These are phyloP conservation scores for Cutaneotrichosporon spelunceum DNA, from an alignment of 1,284 basidiomycete species.

Conservation along the genomic window DNA sequence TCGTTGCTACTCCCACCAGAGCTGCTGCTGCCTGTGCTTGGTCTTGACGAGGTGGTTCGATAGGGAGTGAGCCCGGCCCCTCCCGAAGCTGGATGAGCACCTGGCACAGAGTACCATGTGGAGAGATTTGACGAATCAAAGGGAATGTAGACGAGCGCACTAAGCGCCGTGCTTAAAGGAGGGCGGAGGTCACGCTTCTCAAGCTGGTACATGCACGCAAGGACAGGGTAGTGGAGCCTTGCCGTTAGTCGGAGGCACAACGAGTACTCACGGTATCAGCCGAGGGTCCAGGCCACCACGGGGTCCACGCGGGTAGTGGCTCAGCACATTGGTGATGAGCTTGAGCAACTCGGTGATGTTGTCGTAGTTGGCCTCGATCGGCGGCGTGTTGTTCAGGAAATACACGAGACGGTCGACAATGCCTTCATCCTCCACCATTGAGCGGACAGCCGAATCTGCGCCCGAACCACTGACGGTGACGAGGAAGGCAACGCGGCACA, in stretches of 20 bases:
- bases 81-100: not conserved
- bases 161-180: conserved; percentile 40
- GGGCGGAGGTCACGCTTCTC: conserved; percentile 35
- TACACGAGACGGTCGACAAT: conserved; percentile 34
- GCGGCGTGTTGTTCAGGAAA: conserved; percentile 23
- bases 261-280: conserved; percentile 37
- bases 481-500: conserved; percentile 45
- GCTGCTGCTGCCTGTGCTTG: conserved; percentile 1
- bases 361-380: conserved; percentile 27
- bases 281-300: conserved; percentile 33
- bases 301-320: conserved; percentile 33
- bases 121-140: conserved; percentile 30
- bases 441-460: conserved; percentile 26
- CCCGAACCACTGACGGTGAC: conserved; percentile 36
- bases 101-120: conserved; percentile 31
- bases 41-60: not conserved
- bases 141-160: conserved; percentile 43
- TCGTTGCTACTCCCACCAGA: too few relatives aligned
- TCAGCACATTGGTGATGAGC: conserved; percentile 42
- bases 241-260: not conserved
- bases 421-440: conserved; percentile 39
- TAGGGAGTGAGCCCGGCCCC: not conserved
- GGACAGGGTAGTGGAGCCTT: conserved; percentile 32
- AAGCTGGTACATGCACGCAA: conserved; percentile 34
- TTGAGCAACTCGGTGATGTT: conserved; percentile 48